Percentiles rank a stretch among this genome's conserved stretches.
Evolutionary conservation across 495 filamentous ascomycete species (phyloP).

Genomic region (Neurospora terricola): DNA sequence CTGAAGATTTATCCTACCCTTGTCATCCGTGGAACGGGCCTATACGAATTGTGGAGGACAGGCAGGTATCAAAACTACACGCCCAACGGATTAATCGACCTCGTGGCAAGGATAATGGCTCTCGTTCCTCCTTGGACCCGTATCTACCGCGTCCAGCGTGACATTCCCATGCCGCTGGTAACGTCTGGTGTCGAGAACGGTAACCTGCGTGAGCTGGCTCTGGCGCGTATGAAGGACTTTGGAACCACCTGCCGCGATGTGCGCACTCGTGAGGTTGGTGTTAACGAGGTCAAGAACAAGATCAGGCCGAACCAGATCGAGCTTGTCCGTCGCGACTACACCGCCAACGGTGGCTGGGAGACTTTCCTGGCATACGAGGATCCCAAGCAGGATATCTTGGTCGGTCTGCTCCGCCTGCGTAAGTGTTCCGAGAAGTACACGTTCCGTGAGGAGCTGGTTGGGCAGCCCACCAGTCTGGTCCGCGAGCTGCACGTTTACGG

Average conservation of each 20-base stretch:
- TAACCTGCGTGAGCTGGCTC: conserved; percentile 84
- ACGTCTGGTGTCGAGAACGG: conserved; percentile 96
- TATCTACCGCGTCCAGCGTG: conserved; percentile 96
- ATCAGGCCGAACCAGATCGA: conserved; percentile 94
- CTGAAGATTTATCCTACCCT: conserved; percentile 97
- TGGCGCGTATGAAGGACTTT: conserved; percentile 97
- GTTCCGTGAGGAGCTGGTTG: conserved; percentile 76
- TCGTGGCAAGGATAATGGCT: conserved; percentile 89
- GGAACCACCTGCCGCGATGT: conserved; percentile 96
- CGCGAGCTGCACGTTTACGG: conserved; percentile 96
- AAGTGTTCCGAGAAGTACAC: conserved; percentile 87
- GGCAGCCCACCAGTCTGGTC: conserved; percentile 83
- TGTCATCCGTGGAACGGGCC: conserved; percentile 91
- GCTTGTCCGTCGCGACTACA: conserved; percentile 90
- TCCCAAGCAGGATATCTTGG: conserved; percentile 95
- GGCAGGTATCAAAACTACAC: conserved; percentile 98
- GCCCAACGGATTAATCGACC: conserved; percentile 87
- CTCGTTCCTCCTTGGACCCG: conserved; percentile 95
- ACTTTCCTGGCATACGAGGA: conserved; percentile 97
- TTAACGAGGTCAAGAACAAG: conserved; percentile 98
- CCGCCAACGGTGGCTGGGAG: conserved; percentile 94
- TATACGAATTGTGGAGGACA: conserved; percentile 96
- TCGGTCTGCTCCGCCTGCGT: conserved; percentile 78
- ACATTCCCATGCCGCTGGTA: conserved; percentile 97
- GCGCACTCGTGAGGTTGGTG: conserved; percentile 92